Base-by-base conservation (phyloP, 2,329 filamentous ascomycete species). In the Pseudopithomyces chartarum region DNA sequence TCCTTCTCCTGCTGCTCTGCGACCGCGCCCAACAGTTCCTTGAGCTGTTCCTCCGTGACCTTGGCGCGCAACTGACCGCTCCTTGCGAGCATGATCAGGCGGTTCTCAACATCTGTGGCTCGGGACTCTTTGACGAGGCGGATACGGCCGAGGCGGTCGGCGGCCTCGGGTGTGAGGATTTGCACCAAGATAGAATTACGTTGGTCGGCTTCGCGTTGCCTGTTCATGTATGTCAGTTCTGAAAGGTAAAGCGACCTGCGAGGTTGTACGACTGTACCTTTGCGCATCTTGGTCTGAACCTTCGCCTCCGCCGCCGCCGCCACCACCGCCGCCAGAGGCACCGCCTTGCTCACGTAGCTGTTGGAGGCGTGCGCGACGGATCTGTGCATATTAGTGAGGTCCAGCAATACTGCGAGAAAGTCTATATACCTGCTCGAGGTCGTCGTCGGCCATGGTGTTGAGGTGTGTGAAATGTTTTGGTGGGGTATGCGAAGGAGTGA, bases 61-160 rank as follows among this genome's bases (percentile, higher is more conserved):
- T 97, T 96, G 60, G 86, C 81, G 53, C 91, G 83, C 67, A 99
- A 82, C 81, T 98, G 95, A 22, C 94, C 93, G 22, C 88, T 86
- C 70, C 92, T 87, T 56, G 95, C 94, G 56, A 99, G 85, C 87
- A 89, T 92, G 76, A 99, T 93, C 55, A 99, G 85, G 49, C 94
- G 81, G 82, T 96, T 93, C 81, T 99, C 95, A 55, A 99, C 87
- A 70, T 97, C 92, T 59, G 84, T 85, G 34, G 95, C 95, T 69
- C 95, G 91, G 67, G 89, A 88, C 75, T 93, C 92, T 80, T 98
- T 98, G 73, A 99, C 95, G 58, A 99, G 87, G 33, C 94, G 90
- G 79, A 99, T 98, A 64, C 95, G 91, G 55, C 91, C 92, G 1
- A 99, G 85, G 13, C 95, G 90, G 80, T 99, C 95, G 58, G 92